These are phyloP conservation scores for Phyllosticta citrichinensis DNA, from an alignment of 2,329 filamentous ascomycete genomes.

Conservation along the genomic window DNA sequence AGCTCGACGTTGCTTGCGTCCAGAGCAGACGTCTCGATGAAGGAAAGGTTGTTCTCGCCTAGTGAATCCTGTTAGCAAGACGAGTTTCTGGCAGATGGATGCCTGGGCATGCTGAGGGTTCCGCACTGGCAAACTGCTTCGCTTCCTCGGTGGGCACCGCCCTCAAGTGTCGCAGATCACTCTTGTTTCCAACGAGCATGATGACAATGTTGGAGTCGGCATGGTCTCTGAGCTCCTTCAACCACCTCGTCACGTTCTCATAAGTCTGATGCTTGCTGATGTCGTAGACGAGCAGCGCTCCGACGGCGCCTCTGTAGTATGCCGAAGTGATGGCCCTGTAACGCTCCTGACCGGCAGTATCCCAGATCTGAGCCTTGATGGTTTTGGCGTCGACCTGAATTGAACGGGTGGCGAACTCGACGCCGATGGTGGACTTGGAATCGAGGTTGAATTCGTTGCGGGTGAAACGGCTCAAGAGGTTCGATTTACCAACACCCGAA, in stretches of 20 bases:
- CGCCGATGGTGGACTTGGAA: conserved; percentile 98
- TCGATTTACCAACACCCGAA: conserved; percentile 99
- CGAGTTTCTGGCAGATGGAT: not conserved
- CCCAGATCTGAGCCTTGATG: conserved; percentile 99
- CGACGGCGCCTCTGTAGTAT: conserved; percentile 96
- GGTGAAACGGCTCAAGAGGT: conserved; percentile 97
- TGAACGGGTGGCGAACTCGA: conserved; percentile 96
- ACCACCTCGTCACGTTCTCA: conserved; percentile 96
- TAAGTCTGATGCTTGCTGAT: conserved; percentile 99
- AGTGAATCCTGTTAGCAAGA: conserved; percentile 2
- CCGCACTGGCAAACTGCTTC: conserved; percentile 89
- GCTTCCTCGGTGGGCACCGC: conserved; percentile 97
- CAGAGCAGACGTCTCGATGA: conserved; percentile 97
- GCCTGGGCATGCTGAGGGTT: not conserved
- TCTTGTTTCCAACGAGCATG: conserved; percentile 99
- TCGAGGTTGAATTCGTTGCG: conserved; percentile 99
- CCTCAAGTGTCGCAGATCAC: conserved; percentile 96
- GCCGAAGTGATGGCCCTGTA: conserved; percentile 98
- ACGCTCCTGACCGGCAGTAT: conserved; percentile 96
- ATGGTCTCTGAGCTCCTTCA: conserved; percentile 97
- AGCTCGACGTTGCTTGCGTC: conserved; percentile 99
- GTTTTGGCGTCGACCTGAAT: conserved; percentile 99
- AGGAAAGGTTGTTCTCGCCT: conserved; percentile 97
- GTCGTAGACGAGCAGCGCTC: conserved; percentile 95
- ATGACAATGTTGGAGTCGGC: conserved; percentile 99